Evolutionary conservation across 2,329 filamentous ascomycete species (phyloP), one percentile per base, ranked within the genome.

Genomic region (Trichoderma simmonsii): DNA sequence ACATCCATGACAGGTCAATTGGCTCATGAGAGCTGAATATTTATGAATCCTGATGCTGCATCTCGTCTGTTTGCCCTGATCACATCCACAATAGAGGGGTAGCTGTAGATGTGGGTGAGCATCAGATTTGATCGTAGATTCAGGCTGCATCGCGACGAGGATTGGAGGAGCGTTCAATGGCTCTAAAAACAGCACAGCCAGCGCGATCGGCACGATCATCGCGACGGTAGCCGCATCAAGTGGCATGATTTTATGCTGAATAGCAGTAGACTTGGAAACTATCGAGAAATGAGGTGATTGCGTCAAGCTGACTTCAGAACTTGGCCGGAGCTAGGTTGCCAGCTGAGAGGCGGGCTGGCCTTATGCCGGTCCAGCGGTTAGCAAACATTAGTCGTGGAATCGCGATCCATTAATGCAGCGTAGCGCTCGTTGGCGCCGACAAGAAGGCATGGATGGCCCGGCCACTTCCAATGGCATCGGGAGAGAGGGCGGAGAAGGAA

Each of bases 371-470:
- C 56, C 66, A 60, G 66, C 66, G 66, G 66, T 69, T 69, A 69
- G 66, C 66, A 69, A 32, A 24, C 12, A n/a, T 21, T 60, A 34
- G 28, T 34, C 15, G 32, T 24, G 48, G 56, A 32, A 36, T 43
- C 36, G 54, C 66, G 66, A 69, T 69, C 66, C 43, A 51, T 69
- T 61, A 12, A 69, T 36, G 66, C 66, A 69, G 36, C 34, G 61
- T 69, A 61, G 66, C 66, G 66, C 66, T 69, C 28, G 66, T 69
- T 69, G 66, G 66, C 66, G 66, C 66, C 66, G 66, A 61, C 56
- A 18, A 36, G 6, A 34, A 61, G 32, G 30, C 66, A 43, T 43
- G 39, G 39, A 43, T 43, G 39, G 39, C 39, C 39, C 18, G 39
- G 39, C 43, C 28, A 32, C 54, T 24, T 59, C 65, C 34, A 68